Percentiles rank a stretch among this genome's conserved stretches.
Conservation (phyloP, 768 basidiomycete species). For the Leccinum boreale region DNA sequence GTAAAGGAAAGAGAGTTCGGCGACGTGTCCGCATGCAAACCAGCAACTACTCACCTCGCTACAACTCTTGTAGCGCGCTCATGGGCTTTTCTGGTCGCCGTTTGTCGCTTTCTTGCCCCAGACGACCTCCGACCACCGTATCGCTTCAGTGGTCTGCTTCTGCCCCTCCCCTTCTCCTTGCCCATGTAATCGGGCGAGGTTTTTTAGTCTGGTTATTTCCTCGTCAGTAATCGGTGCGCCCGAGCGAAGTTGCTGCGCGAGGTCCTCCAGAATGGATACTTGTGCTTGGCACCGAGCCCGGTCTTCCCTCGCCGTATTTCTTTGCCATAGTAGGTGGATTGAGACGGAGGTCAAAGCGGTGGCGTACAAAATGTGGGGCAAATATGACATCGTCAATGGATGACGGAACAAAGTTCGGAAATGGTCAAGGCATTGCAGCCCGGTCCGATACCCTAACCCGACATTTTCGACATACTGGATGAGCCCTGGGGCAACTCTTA, state of each 20-base stretch:
- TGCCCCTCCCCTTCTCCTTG: slow-evolving; percentile 9
- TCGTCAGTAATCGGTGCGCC: slow-evolving; percentile 42
- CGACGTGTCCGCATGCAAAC: neutral
- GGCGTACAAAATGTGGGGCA: slow-evolving; percentile 65
- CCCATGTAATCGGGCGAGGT: slow-evolving; percentile 44
- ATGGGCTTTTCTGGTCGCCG: slow-evolving; percentile 27
- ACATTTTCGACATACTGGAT: neutral
- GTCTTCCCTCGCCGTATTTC: slow-evolving; percentile 49
- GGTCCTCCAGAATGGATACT: slow-evolving; percentile 59
- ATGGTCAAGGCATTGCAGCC: neutral
- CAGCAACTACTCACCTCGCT: slow-evolving; percentile 33
- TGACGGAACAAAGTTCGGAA: neutral
- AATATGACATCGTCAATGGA: slow-evolving; percentile 37
- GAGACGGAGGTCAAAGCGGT: slow-evolving; percentile 64
- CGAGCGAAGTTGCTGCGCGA: slow-evolving; percentile 50
- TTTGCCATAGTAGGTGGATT: slow-evolving; percentile 59
- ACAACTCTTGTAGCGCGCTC: slow-evolving; percentile 37
- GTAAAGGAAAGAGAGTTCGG: neutral
- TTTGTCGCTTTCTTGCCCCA: slow-evolving; percentile 36
- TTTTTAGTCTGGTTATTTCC: slow-evolving; percentile 54
- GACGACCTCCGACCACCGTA: slow-evolving; percentile 52
- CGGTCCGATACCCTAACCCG: neutral
- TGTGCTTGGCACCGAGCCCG: slow-evolving; percentile 53
- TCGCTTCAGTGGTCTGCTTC: slow-evolving; percentile 16
- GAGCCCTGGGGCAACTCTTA: neutral